These are phyloP conservation scores for Naganishia cerealis DNA, from an alignment of 1,284 basidiomycete genomes.

Conservation along the genomic window DNA sequence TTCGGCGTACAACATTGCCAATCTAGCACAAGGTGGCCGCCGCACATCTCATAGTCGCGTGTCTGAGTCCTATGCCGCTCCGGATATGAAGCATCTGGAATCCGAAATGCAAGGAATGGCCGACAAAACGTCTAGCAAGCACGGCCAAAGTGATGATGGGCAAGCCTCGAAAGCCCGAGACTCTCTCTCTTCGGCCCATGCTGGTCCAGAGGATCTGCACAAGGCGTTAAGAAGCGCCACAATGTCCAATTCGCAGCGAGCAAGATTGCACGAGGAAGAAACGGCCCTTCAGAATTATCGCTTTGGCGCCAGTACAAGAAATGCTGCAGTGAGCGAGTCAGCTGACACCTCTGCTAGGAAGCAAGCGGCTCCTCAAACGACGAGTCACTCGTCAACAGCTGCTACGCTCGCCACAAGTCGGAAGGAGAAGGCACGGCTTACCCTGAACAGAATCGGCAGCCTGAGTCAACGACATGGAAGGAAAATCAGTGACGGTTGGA, in stretches of 20 bases:
- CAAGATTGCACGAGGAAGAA: not conserved
- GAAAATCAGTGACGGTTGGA: slow-evolving; percentile 34
- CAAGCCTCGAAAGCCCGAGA: too few relatives aligned
- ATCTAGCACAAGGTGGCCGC: not conserved
- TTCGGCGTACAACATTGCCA: slow-evolving; percentile 22
- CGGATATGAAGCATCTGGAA: not conserved
- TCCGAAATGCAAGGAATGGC: not conserved
- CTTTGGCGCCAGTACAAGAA: not conserved
- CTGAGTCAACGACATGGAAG: slow-evolving; percentile 30
- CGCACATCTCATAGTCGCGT: not conserved
- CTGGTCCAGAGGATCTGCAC: not conserved
- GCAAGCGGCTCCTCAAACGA: not conserved
- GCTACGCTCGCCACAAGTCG: not conserved
- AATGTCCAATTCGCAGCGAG: not conserved
- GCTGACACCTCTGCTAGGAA: not conserved
- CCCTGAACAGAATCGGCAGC: slow-evolving; percentile 30
- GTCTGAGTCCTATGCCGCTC: slow-evolving; percentile 1
- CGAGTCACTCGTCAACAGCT: not conserved
- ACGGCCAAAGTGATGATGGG: too few relatives aligned
- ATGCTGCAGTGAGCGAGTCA: not conserved
- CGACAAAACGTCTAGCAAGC: not conserved
- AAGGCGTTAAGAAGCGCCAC: not conserved
- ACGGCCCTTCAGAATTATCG: not conserved
- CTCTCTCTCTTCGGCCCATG: not conserved
- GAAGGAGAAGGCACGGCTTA: slow-evolving; percentile 4